These are phyloP conservation scores for Sphagnum contortum DNA, from an alignment of 225 moss, liverwort and hornwort species.

Conservation along the genomic window DNA sequence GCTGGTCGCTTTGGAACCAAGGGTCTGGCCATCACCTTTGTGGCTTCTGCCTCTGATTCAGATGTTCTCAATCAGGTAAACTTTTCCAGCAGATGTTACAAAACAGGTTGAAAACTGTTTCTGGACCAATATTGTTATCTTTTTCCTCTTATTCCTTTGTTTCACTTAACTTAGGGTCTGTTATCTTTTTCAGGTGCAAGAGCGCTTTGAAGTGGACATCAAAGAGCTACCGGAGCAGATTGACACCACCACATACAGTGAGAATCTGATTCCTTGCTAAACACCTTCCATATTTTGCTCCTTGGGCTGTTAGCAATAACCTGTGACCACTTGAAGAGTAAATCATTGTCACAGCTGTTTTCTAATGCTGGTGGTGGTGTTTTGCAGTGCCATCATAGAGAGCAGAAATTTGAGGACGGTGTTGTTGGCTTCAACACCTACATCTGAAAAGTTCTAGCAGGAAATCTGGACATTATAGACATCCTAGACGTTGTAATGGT, in stretches of 20 bases:
- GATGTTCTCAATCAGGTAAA: constrained; percentile 10
- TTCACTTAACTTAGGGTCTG: too few species aligned
- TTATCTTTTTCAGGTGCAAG: constrained; percentile 8
- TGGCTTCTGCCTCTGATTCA: constrained; percentile 11
- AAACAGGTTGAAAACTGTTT: too few species aligned
- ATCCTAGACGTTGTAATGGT: too few species aligned
- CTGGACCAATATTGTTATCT: too few species aligned
- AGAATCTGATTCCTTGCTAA: neutral
- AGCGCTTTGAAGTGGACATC: constrained; percentile 20
- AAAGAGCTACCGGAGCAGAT: constrained; percentile 16
- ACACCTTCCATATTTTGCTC: neutral
- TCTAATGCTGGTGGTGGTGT: neutral
- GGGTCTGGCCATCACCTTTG: constrained; percentile 12
- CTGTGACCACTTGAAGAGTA: neutral
- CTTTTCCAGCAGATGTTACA: neutral
- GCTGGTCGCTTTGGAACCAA: constrained; percentile 14
- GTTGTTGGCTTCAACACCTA: too few species aligned
- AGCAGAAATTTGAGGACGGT: neutral
- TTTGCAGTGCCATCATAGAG: constrained; percentile 2
- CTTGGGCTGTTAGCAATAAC: neutral
- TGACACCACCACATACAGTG: constrained; percentile 13
- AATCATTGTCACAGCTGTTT: neutral
- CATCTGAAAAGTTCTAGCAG: too few species aligned
- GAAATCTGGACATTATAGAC: too few species aligned
- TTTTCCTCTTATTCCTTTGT: too few species aligned